A percentile compares a stretch with the other conserved stretches of the same genome.
phyloP scores from a whole-genome alignment of 176 grass and related monocot species.

The Ensete glaucum region DNA sequence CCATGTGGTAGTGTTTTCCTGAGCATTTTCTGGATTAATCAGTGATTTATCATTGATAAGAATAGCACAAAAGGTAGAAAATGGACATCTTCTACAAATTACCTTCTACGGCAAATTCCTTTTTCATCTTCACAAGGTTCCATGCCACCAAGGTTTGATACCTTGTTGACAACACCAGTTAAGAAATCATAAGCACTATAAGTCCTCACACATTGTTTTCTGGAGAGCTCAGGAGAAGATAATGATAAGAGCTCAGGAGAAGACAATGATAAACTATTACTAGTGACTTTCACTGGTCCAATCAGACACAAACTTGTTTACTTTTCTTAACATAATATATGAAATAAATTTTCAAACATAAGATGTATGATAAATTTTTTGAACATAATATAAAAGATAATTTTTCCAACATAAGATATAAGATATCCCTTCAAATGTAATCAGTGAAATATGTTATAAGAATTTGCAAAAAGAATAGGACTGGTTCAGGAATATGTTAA shows the following conservation, averaged over 20 bases:
- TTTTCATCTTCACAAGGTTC: constrained; percentile 83
- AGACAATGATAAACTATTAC: constrained; percentile 6
- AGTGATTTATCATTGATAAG: not conserved
- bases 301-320: not conserved
- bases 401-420: too few relatives aligned
- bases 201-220: constrained; percentile 98
- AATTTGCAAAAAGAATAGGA: not conserved
- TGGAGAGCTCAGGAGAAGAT: constrained; percentile 38
- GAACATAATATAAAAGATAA: too few relatives aligned
- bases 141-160: constrained; percentile 69
- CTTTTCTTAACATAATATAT: not conserved
- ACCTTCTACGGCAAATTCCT: constrained; percentile 82
- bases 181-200: constrained; percentile 98
- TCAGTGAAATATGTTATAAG: too few relatives aligned
- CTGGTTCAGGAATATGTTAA: too few relatives aligned
- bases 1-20: constrained; percentile 14
- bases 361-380: too few relatives aligned
- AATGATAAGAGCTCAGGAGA: constrained; percentile 25
- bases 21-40: not conserved
- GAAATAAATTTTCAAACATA: not conserved
- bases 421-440: too few relatives aligned
- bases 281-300: too few relatives aligned
- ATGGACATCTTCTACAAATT: constrained; percentile 4
- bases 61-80: not conserved
- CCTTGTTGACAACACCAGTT: constrained; percentile 90